Evolutionary conservation across 2,329 filamentous ascomycete genomes (phyloP).

Genomic region (Moelleriella libera): DNA sequence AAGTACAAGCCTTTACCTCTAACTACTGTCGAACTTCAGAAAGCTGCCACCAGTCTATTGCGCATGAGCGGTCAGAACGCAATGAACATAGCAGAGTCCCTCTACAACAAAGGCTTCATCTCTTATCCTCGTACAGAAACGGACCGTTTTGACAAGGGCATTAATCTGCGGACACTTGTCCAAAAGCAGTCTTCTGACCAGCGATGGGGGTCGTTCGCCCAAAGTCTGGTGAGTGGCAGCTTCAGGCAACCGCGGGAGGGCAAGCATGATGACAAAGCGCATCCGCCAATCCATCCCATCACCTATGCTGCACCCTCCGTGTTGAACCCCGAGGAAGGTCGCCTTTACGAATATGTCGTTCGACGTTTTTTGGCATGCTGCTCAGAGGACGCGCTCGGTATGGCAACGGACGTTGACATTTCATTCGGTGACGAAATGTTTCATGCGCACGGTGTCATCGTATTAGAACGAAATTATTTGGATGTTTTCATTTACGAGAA

Average conservation of each 20-base stretch:
- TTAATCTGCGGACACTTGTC: conserved; percentile 67
- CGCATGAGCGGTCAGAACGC: conserved; percentile 84
- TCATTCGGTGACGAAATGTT: conserved; percentile 75
- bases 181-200: conserved; percentile 69
- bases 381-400: conserved; percentile 81
- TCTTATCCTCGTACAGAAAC: conserved; percentile 97
- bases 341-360: conserved; percentile 84
- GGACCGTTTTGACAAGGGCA: conserved; percentile 82
- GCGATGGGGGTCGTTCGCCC: conserved; percentile 71
- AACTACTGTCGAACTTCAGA: conserved; percentile 92
- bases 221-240: conserved; percentile 55
- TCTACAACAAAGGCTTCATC: conserved; percentile 93
- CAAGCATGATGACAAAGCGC: conserved; percentile 86
- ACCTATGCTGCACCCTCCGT: conserved; percentile 61
- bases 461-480: conserved; percentile 81
- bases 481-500: conserved; percentile 95
- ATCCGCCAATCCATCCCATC: conserved; percentile 93
- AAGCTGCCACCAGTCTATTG: conserved; percentile 79
- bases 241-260: conserved; percentile 76
- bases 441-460: conserved; percentile 67
- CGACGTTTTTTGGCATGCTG: conserved; percentile 91
- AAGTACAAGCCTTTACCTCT: conserved; percentile 90
- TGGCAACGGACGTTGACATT: conserved; percentile 74
- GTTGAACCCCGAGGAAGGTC: conserved; percentile 51
- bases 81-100: conserved; percentile 72